Evolutionary conservation across 305 asterid genomes (phyloP), one percentile per base, ranked within the genome.

Genomic region (Lippia alba): DNA sequence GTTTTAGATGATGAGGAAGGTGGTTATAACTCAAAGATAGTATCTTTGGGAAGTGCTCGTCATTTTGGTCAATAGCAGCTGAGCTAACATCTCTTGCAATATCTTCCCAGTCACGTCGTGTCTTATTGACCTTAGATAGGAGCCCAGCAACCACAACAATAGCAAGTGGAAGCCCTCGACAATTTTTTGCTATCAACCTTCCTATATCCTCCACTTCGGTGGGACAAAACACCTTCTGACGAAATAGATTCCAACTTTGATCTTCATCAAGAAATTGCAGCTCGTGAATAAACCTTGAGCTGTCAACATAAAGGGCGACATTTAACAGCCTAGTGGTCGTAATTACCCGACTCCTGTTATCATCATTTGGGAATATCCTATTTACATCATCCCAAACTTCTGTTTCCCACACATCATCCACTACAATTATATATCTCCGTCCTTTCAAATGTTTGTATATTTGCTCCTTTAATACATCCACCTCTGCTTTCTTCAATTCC

Each of bases 131-230:
- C 19, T 58, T 32, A 1, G 41, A 4, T 0, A 58, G 20, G 17
- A 15, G 1, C 7, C 67, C 67, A 2, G 16, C 54, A 11, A 45
- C 30, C 40, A 61, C 49, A 17, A 44, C 54, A 41, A 61, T 41
- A 40, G 67, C 34, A 19, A 41, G 66, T 9, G 51, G 50, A 6
- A 61, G 66, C 11, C 66, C 66, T 8, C 49, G 1, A 39, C 66
- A 61, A 15, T 16, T 30, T 33, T 58, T 8, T 3, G 18, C 46
- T 33, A 58, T 34, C 30, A 1, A 17, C 46, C 44, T 39, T 1
- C 66, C 53, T 1, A 61, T 39, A 8, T 40, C 34, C 8, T 39
- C 67, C 46, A 61, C 18, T 6, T 40, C 56, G 2, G n/a, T n/a
- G n/a, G n/a, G n/a, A n/a, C n/a, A n/a, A n/a, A n/a, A n/a, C n/a